Base-by-base conservation (phyloP, 371 early-diverging fungal genomes). In the Hamiltosporidium tvaerminnensis region DNA sequence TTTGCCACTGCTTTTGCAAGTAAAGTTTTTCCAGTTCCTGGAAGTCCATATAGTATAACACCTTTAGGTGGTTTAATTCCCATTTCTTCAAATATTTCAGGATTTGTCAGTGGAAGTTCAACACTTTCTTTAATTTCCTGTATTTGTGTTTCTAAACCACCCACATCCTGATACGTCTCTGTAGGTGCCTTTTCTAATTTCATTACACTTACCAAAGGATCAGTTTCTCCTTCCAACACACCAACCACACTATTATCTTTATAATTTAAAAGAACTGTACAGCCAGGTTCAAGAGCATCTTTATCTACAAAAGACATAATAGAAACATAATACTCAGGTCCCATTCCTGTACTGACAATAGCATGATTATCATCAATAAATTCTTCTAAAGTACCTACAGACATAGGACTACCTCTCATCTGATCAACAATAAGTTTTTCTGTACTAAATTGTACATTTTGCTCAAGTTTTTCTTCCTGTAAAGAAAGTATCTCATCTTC, bases 51-150 rank as follows among this genome's bases (percentile, higher is more conserved):
- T 34, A 99, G 79, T 74, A 99, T 91, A 31, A 97, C 98, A 62
- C 99, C 99, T 81, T 96, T 96, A 16, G 99, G 99, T 36, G 95
- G 96, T 68, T 87, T 88, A 66, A 97, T 96, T 68, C 99, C 99
- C 90, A 99, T 93, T 75, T 94, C 92, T 80, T 94, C 92, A 76
- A 92, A 99, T 57, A 96, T 77, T 81, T 97, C 97, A 2, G 98
- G 98, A 79, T 96, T 95, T 35, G 93, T 96, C 56, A 99, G 80
- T 5, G 99, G 99, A 61, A 99, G 82, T 78, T 99, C 98, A 9
- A 99, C 96, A 32, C 91, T 87, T 80, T 98, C 99, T 90, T 94
- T 96, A 73, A 99, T 99, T 79, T 99, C 97, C 80, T 95, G 92
- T 57, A 97, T 91, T 81, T 99, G 98, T 69, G 84, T 80, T 66